phyloP scores from a whole-genome alignment of 176 grass and related monocot genomes.

The Eragrostis curvula region DNA sequence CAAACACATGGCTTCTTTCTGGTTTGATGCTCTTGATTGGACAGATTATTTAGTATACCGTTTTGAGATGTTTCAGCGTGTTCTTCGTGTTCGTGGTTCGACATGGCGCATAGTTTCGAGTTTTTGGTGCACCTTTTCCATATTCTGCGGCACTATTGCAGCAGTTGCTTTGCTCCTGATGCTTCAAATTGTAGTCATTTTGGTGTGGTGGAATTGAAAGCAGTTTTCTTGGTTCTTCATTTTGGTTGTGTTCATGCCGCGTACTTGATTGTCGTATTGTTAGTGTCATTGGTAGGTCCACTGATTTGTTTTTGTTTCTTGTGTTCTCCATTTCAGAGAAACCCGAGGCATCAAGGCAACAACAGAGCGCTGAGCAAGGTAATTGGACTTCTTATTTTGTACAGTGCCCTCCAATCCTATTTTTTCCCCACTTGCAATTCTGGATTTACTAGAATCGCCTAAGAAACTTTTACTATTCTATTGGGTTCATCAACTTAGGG shows the following conservation, averaged over 20 bases:
- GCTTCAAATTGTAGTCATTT: neutral
- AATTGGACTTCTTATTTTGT: constrained; percentile 27
- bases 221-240: constrained; percentile 17
- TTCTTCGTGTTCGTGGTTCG: constrained; percentile 7
- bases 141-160: neutral
- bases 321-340: constrained; percentile 60
- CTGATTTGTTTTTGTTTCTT: constrained; percentile 27
- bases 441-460: neutral
- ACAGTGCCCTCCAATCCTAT: neutral
- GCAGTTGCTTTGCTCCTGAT: neutral
- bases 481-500: neutral
- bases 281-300: neutral
- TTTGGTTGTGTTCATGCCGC: neutral
- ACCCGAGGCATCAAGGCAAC: constrained; percentile 61
- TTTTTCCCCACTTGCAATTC: neutral
- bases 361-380: constrained; percentile 68
- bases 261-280: neutral
- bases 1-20: constrained; percentile 11
- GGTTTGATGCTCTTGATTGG: constrained; percentile 8
- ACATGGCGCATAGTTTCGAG: neutral
- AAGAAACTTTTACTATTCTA: constrained; percentile 24
- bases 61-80: constrained; percentile 13
- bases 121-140: neutral
- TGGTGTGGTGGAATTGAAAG: neutral
- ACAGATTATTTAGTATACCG: neutral